These are phyloP conservation scores for Gonapodya prolifera DNA, from an alignment of 192 early-diverging fungal species.

Conservation along the genomic window DNA sequence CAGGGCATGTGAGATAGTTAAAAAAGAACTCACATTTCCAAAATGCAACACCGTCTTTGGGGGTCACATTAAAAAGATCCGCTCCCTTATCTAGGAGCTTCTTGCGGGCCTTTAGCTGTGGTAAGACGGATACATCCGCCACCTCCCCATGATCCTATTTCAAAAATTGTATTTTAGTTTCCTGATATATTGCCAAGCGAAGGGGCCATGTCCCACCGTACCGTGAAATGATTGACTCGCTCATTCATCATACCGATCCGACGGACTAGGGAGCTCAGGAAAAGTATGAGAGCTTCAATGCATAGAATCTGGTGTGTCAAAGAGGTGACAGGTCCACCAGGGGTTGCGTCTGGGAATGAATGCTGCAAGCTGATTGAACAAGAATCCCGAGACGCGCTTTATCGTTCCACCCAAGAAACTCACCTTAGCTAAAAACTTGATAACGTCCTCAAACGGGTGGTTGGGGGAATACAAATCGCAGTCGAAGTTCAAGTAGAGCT, in stretches of 20 bases:
- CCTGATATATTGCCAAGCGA: too few species aligned
- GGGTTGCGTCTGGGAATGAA: conserved; percentile 64
- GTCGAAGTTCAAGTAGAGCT: conserved; percentile 93
- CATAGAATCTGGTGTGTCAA: conserved; percentile 47
- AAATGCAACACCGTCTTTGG: neutral
- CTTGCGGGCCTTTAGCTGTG: neutral
- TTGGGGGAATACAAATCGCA: conserved; percentile 60
- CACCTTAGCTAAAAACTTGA: conserved; percentile 66
- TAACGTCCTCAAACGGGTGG: conserved; percentile 78
- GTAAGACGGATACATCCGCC: neutral
- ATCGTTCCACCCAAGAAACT: conserved; percentile 9
- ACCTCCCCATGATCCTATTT: conserved; percentile 8
- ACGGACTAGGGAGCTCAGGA: conserved; percentile 57
- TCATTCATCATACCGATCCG: too few species aligned
- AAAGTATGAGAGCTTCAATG: conserved; percentile 58
- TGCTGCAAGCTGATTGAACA: conserved; percentile 6
- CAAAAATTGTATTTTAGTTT: conserved; percentile 10
- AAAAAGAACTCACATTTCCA: too few species aligned
- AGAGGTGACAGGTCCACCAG: conserved; percentile 34
- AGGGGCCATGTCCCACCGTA: too few species aligned
- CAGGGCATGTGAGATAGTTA: too few species aligned
- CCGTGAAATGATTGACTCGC: too few species aligned
- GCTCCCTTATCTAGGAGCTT: neutral
- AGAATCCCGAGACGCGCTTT: neutral
- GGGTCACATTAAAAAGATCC: neutral